These are phyloP conservation scores for Aquilaria agallochum DNA, from an alignment of 441 rosid genomes.

Conservation along the genomic window DNA sequence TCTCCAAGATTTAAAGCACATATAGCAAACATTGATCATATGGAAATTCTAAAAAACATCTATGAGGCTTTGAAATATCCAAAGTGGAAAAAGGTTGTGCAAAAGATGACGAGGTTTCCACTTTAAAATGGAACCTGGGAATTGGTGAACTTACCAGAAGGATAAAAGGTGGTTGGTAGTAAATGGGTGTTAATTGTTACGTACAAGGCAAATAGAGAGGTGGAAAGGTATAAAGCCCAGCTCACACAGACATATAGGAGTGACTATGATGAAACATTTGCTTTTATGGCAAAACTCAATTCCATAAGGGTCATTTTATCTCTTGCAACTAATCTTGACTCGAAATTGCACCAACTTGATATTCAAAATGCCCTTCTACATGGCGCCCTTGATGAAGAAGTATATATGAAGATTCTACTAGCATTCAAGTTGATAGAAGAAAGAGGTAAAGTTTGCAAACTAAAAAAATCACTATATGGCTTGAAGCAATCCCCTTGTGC, in stretches of 20 bases:
- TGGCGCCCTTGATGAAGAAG: not conserved
- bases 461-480: not conserved
- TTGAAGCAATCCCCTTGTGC: not conserved
- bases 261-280: too few relatives aligned
- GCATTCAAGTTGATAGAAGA: not conserved
- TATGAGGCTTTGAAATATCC: not conserved
- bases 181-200: not conserved
- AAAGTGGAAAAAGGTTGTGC: not conserved
- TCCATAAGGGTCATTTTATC: too few relatives aligned
- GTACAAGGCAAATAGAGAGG: too few relatives aligned
- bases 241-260: too few relatives aligned
- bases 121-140: not conserved
- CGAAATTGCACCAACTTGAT: not conserved
- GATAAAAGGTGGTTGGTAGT: not conserved
- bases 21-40: not conserved
- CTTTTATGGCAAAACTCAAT: too few relatives aligned
- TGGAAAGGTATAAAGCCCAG: too few relatives aligned
- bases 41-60: not conserved
- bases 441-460: not conserved
- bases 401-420: not conserved
- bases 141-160: not conserved
- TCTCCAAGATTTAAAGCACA: not conserved
- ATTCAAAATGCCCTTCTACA: not conserved
- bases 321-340: not conserved
- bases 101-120: too few relatives aligned